phyloP scores from a whole-genome alignment of 768 basidiomycete genomes.

The Mycena venus region DNA sequence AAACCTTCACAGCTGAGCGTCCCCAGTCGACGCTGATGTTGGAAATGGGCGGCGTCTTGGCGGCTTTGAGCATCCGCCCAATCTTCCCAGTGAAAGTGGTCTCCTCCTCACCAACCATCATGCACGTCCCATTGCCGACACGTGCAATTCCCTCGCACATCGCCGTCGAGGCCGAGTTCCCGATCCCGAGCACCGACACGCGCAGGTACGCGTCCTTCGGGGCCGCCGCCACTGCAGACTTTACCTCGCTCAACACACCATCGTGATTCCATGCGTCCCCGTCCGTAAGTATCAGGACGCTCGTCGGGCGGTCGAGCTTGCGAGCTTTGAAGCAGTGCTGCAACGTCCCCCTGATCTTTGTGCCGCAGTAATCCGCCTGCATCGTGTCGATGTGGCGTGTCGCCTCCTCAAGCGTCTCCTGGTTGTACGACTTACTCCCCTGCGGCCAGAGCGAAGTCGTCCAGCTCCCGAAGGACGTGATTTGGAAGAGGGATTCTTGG shows the following conservation, averaged over 20 bases:
- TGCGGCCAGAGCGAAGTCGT: conserved; percentile 44
- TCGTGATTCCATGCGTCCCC: conserved; percentile 44
- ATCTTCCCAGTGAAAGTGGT: conserved; percentile 52
- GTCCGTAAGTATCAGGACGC: conserved; percentile 61
- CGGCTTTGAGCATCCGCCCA: conserved; percentile 54
- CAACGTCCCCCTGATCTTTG: conserved; percentile 53
- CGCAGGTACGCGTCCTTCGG: conserved; percentile 46
- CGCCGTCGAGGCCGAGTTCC: conserved; percentile 51
- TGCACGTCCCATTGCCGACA: conserved; percentile 54
- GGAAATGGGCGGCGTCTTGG: conserved; percentile 50
- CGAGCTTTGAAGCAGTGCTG: conserved; percentile 43
- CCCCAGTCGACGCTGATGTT: conserved; percentile 55
- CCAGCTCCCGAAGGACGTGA: conserved; percentile 53
- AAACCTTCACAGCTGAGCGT: neutral
- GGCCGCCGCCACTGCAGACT: conserved; percentile 39
- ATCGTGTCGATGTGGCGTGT: conserved; percentile 44
- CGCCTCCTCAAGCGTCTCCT: conserved; percentile 41
- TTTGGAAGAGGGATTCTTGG: conserved; percentile 54
- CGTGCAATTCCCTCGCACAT: conserved; percentile 57
- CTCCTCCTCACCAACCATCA: conserved; percentile 52
- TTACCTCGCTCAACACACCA: conserved; percentile 17
- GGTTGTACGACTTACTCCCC: conserved; percentile 38
- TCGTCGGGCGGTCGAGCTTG: conserved; percentile 45
- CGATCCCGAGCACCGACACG: conserved; percentile 63
- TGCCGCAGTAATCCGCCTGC: conserved; percentile 54